Evolutionary conservation across 441 rosid species (phyloP), one percentile per base, ranked within the genome.

Genomic region (Cnidoscolus chayamansa): DNA sequence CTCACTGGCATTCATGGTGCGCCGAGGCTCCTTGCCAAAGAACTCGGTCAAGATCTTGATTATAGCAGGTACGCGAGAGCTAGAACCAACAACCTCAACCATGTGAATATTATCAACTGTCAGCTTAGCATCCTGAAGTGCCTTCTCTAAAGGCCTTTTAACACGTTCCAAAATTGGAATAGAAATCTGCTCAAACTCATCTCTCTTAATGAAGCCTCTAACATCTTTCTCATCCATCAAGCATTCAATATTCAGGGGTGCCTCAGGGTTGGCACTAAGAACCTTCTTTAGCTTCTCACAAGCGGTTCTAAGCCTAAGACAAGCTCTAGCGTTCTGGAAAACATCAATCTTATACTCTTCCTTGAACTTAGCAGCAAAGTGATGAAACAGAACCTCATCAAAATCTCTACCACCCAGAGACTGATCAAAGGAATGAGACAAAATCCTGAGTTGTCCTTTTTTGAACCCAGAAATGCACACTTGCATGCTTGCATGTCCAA

Each of bases 1-100:
- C 85, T 96, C 99, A 75, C 97, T 96, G 1, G 99, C 97, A 80
- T 96, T 96, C 98, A 96, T 91, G 16, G 98, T 91, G 16, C 97
- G 89, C 76, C 97, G 87, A 11, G 98, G 98, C 81, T 93, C 99
- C 83, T 93, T 96, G 2, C 98, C 97, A 66, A 96, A 96, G 79
- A 96, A 90, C 61, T 93, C 98, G 0, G 94, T 86, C 70, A 95
- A 67, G 50, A 95, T 91, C 81, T 85, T 95, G 35, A 90, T 74
- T 31, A 95, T 63, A 11, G 99, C 87, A 65, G 99, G 99, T 45
- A 93, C 79, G 7, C 99, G 91, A 53, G 99, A 93, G 7, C 84
- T 90, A 72, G 97, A 91, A 45, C 99, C 99, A 49, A 95, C 91
- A 62, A 95, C 90, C 86, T 95, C 99, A 50, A 95, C 99, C 81